A percentile compares a stretch with the other conserved stretches of the same genome.
Evolutionary conservation across 2,329 filamentous ascomycete genomes (phyloP).

Genomic region (Monascus ruber): DNA sequence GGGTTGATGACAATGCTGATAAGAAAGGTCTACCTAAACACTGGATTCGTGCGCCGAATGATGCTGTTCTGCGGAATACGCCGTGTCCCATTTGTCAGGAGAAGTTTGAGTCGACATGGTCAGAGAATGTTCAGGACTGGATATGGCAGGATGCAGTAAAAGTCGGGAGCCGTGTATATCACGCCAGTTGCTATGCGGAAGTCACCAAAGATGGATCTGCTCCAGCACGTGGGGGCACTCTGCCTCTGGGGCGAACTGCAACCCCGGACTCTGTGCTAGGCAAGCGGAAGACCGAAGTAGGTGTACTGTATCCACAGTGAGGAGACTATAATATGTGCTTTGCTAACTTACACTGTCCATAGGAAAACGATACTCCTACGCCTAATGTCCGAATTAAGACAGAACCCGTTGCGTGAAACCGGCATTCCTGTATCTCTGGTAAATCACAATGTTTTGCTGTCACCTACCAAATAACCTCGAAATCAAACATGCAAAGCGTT

Average conservation of each 20-base stretch:
- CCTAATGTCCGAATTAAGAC: slow-evolving; percentile 30
- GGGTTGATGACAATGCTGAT: slow-evolving; percentile 27
- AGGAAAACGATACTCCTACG: slow-evolving; percentile 25
- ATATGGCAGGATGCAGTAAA: slow-evolving; percentile 86
- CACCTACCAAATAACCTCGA: too few relatives aligned
- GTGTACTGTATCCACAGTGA: slow-evolving; percentile 2
- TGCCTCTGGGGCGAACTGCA: slow-evolving; percentile 30
- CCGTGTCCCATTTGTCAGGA: slow-evolving; percentile 93
- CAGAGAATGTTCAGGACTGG: slow-evolving; percentile 88
- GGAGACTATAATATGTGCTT: not conserved
- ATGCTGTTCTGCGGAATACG: slow-evolving; percentile 60
- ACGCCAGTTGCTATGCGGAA: slow-evolving; percentile 81
- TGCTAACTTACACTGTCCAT: slow-evolving; percentile 5
- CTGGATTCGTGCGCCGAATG: slow-evolving; percentile 76
- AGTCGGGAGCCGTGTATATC: slow-evolving; percentile 70
- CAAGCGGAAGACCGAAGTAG: slow-evolving; percentile 63
- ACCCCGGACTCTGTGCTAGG: slow-evolving; percentile 58
- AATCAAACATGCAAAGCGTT: too few relatives aligned
- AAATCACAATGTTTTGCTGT: too few relatives aligned
- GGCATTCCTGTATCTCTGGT: not conserved
- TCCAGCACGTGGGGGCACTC: slow-evolving; percentile 16
- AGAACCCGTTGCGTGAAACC: slow-evolving; percentile 20
- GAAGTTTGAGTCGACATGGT: slow-evolving; percentile 83
- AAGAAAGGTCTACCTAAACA: slow-evolving; percentile 51
- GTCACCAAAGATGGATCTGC: slow-evolving; percentile 53